phyloP scores from a whole-genome alignment of 208 protist genomes.

The Jaenimonas drosophilae region DNA sequence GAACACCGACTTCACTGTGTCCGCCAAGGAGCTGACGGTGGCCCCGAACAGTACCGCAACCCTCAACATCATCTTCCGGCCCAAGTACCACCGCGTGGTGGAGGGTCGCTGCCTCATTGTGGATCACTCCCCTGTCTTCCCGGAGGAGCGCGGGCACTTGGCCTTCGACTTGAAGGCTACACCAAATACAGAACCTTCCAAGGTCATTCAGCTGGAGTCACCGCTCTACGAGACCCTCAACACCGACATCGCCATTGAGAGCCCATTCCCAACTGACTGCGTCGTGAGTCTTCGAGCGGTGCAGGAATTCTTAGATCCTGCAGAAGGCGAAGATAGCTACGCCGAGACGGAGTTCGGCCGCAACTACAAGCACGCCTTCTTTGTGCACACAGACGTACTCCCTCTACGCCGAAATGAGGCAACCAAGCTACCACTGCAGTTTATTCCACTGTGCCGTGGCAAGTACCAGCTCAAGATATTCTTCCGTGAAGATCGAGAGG shows the following conservation, averaged over 20 bases:
- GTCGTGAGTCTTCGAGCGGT: conserved; percentile 62
- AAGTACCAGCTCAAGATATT: conserved; percentile 60
- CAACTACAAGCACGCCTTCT: conserved; percentile 47
- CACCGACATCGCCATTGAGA: conserved; percentile 67
- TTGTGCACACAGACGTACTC: conserved; percentile 54
- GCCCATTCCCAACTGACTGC: conserved; percentile 66
- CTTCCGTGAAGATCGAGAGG: conserved; percentile 80
- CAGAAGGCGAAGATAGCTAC: conserved; percentile 5
- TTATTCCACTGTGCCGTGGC: conserved; percentile 75
- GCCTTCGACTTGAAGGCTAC: conserved; percentile 58
- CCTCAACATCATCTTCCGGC: conserved; percentile 48
- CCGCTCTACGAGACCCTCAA: conserved; percentile 68
- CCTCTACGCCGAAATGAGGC: conserved; percentile 53
- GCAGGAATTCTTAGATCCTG: conserved; percentile 41
- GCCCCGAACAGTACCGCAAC: conserved; percentile 25
- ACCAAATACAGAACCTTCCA: conserved; percentile 60
- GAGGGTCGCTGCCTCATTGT: conserved; percentile 56
- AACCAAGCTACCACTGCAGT: conserved; percentile 60
- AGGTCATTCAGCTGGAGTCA: conserved; percentile 46
- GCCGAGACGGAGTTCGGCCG: conserved; percentile 16
- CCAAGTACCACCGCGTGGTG: conserved; percentile 57
- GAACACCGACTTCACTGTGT: conserved; percentile 40
- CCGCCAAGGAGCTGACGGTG: conserved; percentile 43
- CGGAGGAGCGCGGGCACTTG: conserved; percentile 44
- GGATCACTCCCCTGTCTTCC: conserved; percentile 34